Conservation (phyloP, 2,329 filamentous ascomycete species). For the Scedosporium minutisporum region DNA sequence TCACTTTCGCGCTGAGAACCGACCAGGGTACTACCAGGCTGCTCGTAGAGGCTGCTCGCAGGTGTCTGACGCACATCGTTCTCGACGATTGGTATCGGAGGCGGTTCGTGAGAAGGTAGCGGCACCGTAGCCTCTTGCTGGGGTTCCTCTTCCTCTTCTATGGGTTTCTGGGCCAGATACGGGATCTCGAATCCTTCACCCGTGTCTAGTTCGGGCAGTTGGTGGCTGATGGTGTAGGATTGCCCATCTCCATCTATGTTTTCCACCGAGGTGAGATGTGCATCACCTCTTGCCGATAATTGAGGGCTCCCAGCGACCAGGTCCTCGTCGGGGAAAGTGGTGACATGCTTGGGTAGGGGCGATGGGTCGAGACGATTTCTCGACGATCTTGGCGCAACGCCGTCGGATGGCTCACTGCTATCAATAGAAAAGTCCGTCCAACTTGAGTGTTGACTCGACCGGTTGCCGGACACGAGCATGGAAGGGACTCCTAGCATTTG, state of each 20-base stretch:
- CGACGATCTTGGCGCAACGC: not conserved
- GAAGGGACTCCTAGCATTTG: conserved; percentile 39
- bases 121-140: conserved; percentile 16
- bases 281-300: not conserved
- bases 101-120: conserved; percentile 40
- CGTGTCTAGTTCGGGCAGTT: conserved; percentile 41
- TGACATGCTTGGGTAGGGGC: conserved; percentile 1
- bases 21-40: conserved; percentile 32
- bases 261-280: not conserved
- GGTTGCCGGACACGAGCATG: conserved; percentile 31
- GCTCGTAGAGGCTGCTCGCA: conserved; percentile 12
- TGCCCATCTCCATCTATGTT: not conserved
- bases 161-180: conserved; percentile 26
- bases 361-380: not conserved
- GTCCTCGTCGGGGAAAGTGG: not conserved
- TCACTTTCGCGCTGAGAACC: conserved; percentile 36
- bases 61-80: conserved; percentile 7
- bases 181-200: conserved; percentile 40
- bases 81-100: conserved; percentile 31
- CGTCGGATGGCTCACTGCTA: conserved; percentile 28
- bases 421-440: conserved; percentile 53
- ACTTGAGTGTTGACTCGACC: conserved; percentile 44
- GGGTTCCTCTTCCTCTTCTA: conserved; percentile 15
- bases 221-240: conserved; percentile 17
- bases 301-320: not conserved